These are phyloP conservation scores for Coemansia sp. DNA, from an alignment of 192 early-diverging fungal species.

Conservation along the genomic window DNA sequence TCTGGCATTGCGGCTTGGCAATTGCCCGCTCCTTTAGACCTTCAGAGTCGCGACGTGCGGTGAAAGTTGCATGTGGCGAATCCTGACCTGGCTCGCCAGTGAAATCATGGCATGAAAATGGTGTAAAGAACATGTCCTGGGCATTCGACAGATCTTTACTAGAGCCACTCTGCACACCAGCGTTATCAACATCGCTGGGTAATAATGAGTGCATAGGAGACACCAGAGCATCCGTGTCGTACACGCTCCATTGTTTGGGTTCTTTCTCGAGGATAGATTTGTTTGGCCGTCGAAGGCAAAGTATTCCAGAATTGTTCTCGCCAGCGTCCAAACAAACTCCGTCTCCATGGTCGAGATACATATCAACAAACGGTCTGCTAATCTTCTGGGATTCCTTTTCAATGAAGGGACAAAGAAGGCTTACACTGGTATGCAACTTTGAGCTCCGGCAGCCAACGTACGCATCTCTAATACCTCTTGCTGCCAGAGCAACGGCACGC, in stretches of 20 bases:
- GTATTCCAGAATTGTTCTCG: not conserved
- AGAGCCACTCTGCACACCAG: not conserved
- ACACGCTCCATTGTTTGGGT: slow-evolving; percentile 26
- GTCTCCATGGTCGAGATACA: slow-evolving; percentile 19
- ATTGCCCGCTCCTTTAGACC: not conserved
- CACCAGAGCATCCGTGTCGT: slow-evolving; percentile 39
- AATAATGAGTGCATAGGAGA: slow-evolving; percentile 52
- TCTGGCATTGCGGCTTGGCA: slow-evolving; percentile 39
- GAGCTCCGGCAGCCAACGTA: slow-evolving; percentile 47
- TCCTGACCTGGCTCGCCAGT: not conserved
- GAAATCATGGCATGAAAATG: slow-evolving; percentile 14
- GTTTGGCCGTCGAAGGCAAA: slow-evolving; percentile 25
- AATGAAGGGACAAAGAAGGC: slow-evolving; percentile 47
- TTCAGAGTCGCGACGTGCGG: not conserved
- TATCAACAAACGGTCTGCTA: slow-evolving; percentile 15
- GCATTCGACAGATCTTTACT: slow-evolving; percentile 3
- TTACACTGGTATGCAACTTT: slow-evolving; percentile 47
- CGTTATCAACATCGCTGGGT: not conserved
- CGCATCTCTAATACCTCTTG: slow-evolving; percentile 37
- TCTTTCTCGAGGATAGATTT: slow-evolving; percentile 21
- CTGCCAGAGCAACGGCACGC: slow-evolving; percentile 11
- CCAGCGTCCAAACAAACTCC: not conserved
- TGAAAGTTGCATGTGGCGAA: slow-evolving; percentile 7
- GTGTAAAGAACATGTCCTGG: slow-evolving; percentile 45
- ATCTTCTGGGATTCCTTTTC: slow-evolving; percentile 8